A percentile compares a stretch with the other conserved stretches of the same genome.
Conservation (phyloP, 2,329 filamentous ascomycete genomes). For the Trichoderma endophyticum region DNA sequence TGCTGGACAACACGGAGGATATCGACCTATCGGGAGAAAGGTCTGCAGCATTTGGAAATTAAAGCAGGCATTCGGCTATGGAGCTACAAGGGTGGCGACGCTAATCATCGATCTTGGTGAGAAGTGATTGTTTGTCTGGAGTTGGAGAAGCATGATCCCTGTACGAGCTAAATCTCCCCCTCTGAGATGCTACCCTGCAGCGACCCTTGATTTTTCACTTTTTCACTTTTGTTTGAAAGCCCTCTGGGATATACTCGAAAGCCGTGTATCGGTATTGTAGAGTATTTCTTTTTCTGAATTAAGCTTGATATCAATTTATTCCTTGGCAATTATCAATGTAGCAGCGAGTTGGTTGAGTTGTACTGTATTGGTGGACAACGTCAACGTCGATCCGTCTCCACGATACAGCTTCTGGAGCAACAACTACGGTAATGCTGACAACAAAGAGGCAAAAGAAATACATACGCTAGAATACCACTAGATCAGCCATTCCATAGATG, state of each 20-base stretch:
- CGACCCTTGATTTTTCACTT: neutral
- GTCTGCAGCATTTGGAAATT: neutral
- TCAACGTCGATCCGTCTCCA: neutral
- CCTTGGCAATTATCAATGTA: neutral
- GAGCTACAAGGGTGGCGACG: slow-evolving; percentile 7
- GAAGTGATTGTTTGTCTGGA: slow-evolving; percentile 1
- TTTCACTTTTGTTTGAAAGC: neutral
- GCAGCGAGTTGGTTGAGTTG: neutral
- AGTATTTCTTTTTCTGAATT: too few relatives aligned
- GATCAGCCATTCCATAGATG: neutral
- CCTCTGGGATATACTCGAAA: neutral
- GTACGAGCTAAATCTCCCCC: neutral
- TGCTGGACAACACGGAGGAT: neutral
- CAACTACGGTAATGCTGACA: neutral
- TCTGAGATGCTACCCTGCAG: neutral
- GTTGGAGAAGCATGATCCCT: neutral
- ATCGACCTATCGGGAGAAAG: neutral
- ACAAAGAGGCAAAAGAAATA: neutral
- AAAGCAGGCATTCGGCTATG: neutral
- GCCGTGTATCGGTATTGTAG: neutral
- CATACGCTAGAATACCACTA: neutral
- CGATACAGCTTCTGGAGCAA: neutral
- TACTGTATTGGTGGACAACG: neutral
- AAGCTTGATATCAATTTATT: neutral
- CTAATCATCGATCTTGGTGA: slow-evolving; percentile 9